Evolutionary conservation across 306 rosid species (phyloP).

Genomic region (Inga laurina): DNA sequence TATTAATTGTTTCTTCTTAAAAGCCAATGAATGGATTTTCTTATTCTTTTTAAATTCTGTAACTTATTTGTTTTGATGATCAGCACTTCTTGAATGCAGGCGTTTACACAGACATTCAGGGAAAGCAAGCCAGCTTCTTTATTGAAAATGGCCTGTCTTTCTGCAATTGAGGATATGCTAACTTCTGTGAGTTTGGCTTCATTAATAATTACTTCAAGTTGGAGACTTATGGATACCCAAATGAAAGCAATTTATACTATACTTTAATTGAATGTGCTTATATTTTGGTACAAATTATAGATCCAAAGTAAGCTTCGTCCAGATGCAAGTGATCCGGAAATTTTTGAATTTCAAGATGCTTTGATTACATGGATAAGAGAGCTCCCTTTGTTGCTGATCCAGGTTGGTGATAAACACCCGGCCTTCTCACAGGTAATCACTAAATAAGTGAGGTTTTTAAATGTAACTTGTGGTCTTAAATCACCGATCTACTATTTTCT

Average conservation of each 20-base stretch:
- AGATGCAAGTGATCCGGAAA: constrained; percentile 52
- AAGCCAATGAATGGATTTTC: constrained; percentile 10
- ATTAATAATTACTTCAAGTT: constrained; percentile 21
- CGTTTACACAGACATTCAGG: constrained; percentile 70
- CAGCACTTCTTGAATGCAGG: constrained; percentile 45
- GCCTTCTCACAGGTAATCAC: constrained; percentile 61
- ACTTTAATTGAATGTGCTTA: neutral
- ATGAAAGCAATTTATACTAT: constrained; percentile 16
- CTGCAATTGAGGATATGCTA: constrained; percentile 70
- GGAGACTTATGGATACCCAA: constrained; percentile 11
- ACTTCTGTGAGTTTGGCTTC: constrained; percentile 64
- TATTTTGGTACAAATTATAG: constrained; percentile 45
- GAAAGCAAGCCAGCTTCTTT: constrained; percentile 76
- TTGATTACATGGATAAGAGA: constrained; percentile 70
- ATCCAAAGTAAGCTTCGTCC: constrained; percentile 43
- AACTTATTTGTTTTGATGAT: neutral
- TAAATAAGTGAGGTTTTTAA: constrained; percentile 20
- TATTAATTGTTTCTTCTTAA: constrained; percentile 2
- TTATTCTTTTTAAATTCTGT: neutral
- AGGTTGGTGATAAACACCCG: constrained; percentile 64
- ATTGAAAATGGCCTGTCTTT: constrained; percentile 70
- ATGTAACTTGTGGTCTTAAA: constrained; percentile 27
- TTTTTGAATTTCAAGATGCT: constrained; percentile 49
- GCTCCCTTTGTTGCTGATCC: constrained; percentile 70
- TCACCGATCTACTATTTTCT: constrained; percentile 12